Conservation (phyloP, 306 rosid genomes). For the Acacia acuminata region DNA sequence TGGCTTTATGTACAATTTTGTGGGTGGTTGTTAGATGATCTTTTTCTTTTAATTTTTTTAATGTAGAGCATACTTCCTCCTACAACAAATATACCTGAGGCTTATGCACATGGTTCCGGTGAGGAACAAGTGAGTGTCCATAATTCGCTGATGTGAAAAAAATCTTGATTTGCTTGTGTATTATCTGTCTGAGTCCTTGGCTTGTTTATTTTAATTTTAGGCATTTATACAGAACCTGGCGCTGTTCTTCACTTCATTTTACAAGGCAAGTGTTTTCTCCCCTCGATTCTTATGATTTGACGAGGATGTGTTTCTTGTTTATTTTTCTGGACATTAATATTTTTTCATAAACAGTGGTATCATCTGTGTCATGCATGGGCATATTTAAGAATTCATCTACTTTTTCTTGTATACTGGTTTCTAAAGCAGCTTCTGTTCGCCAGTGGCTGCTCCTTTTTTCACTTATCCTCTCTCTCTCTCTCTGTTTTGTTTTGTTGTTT, state of each 20-base stretch:
- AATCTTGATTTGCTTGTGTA: background rate
- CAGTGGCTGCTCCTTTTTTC: background rate
- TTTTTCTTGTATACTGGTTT: background rate
- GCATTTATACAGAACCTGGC: slow-evolving; percentile 96
- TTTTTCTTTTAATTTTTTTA: background rate
- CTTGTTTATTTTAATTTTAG: slow-evolving; percentile 38
- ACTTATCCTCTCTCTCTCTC: background rate
- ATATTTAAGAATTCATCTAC: slow-evolving; percentile 4
- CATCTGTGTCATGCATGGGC: background rate
- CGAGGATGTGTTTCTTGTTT: background rate
- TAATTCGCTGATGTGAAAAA: background rate
- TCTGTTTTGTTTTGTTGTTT: too few species aligned
- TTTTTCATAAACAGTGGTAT: background rate
- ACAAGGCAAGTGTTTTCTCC: slow-evolving; percentile 53
- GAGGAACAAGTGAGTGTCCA: slow-evolving; percentile 77
- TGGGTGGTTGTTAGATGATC: slow-evolving; percentile 21
- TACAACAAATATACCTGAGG: slow-evolving; percentile 84
- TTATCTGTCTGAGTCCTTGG: slow-evolving; percentile 18
- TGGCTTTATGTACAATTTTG: background rate
- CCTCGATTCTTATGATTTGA: background rate
- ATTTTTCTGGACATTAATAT: background rate
- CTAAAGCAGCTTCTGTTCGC: background rate
- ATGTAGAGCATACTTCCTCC: slow-evolving; percentile 73
- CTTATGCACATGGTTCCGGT: slow-evolving; percentile 78
- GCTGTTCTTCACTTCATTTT: slow-evolving; percentile 88